These are phyloP conservation scores for Starmerella floris DNA, from an alignment of 805 yeast species.

Conservation along the genomic window DNA sequence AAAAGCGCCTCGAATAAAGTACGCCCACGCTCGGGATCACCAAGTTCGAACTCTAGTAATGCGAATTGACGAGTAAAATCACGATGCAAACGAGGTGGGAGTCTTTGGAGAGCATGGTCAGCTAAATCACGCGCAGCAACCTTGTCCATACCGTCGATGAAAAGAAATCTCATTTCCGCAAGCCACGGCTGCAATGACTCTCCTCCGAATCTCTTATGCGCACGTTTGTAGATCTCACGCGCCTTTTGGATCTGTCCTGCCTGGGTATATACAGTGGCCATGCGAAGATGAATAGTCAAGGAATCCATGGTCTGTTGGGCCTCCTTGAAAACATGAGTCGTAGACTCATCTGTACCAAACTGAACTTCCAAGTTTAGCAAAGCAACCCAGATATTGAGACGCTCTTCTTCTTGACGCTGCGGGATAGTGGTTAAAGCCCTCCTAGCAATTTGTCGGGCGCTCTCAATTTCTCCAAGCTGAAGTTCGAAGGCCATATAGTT, in stretches of 20 bases:
- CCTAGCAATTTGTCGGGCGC: slow-evolving; percentile 84
- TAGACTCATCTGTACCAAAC: slow-evolving; percentile 73
- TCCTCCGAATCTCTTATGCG: slow-evolving; percentile 68
- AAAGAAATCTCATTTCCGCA: slow-evolving; percentile 60
- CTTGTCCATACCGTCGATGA: slow-evolving; percentile 35
- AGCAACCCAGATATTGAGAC: slow-evolving; percentile 92
- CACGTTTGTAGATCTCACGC: slow-evolving; percentile 47
- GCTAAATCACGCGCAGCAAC: slow-evolving; percentile 49
- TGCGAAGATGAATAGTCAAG: slow-evolving; percentile 61
- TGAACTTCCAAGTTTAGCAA: slow-evolving; percentile 83
- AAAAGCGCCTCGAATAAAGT: slow-evolving; percentile 85
- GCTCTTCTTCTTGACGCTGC: slow-evolving; percentile 85
- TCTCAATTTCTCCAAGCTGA: slow-evolving; percentile 84
- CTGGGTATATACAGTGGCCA: slow-evolving; percentile 59
- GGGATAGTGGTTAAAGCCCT: slow-evolving; percentile 84
- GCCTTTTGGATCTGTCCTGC: slow-evolving; percentile 64
- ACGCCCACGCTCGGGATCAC: slow-evolving; percentile 89
- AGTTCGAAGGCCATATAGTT: slow-evolving; percentile 96
- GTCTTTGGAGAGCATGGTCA: slow-evolving; percentile 51
- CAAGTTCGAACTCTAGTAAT: slow-evolving; percentile 62
- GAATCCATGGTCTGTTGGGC: slow-evolving; percentile 90
- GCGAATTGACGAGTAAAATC: slow-evolving; percentile 82
- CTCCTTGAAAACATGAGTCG: slow-evolving; percentile 68
- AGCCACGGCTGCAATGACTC: slow-evolving; percentile 65
- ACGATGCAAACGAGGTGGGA: slow-evolving; percentile 26